A percentile compares a stretch with the other conserved stretches of the same genome.
phyloP scores from a whole-genome alignment of 2,329 filamentous ascomycete genomes.

The Colletotrichum sidae region DNA sequence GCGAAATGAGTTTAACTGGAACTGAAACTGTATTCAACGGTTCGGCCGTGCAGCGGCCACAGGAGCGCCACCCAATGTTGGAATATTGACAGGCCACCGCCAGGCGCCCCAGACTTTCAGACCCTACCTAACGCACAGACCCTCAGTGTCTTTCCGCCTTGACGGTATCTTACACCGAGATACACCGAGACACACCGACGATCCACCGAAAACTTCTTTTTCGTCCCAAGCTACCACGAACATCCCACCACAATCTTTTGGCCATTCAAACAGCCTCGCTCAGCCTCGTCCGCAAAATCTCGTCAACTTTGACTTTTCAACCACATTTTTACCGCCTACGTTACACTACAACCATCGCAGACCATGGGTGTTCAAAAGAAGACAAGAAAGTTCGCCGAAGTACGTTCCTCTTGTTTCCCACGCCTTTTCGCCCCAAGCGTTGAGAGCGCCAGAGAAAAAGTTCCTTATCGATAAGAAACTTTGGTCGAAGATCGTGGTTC shows the following conservation, averaged over 20 bases:
- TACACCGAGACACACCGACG: slow-evolving; percentile 7
- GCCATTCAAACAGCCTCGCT: slow-evolving; percentile 21
- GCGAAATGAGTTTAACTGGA: too few relatives aligned
- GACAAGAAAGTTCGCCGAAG: slow-evolving; percentile 88
- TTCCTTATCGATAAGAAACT: slow-evolving; percentile 33
- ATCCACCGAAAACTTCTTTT: slow-evolving; percentile 35
- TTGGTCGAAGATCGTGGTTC: not conserved
- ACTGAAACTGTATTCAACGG: too few relatives aligned
- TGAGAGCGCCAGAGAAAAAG: slow-evolving; percentile 12
- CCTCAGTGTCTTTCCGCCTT: not conserved
- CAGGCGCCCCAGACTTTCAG: too few relatives aligned
- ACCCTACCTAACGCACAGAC: not conserved
- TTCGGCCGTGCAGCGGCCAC: too few relatives aligned
- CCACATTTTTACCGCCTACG: not conserved
- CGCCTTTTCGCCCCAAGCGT: slow-evolving; percentile 31
- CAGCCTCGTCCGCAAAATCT: slow-evolving; percentile 22
- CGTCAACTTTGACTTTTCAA: slow-evolving; percentile 1
- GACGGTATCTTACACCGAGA: not conserved
- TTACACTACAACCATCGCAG: slow-evolving; percentile 7
- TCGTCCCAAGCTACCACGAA: not conserved
- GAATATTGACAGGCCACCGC: not conserved
- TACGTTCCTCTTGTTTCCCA: slow-evolving; percentile 46
- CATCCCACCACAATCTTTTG: slow-evolving; percentile 20
- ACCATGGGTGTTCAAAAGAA: slow-evolving; percentile 89
- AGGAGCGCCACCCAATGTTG: not conserved